Evolutionary conservation across 1,284 basidiomycete genomes (phyloP), one percentile per base, ranked within the genome.

Genomic region (Marasmius oreades): DNA sequence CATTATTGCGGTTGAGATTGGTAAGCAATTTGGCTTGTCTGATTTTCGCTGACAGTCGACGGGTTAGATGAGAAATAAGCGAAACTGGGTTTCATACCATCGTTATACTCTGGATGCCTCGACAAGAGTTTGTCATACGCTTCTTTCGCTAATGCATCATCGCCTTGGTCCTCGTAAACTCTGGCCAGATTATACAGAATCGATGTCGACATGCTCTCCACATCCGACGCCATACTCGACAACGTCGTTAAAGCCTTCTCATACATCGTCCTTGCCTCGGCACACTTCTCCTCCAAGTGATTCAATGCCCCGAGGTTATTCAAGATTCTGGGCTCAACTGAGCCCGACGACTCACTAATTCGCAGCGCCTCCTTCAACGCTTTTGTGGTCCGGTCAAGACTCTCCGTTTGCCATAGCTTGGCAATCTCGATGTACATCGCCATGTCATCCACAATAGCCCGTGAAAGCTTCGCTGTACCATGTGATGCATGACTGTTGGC

Each of bases 61-160:
- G 50, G 37, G 34, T 28, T 60, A 55, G 51, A 20, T 45, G 44
- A 39, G 11, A 57, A 31, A 22, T 44, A 57, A 5, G 47, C 43
- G 24, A 47, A 47, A 22, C 8, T 46, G 14, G 24, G 31, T 43
- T 20, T 75, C 87, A 58, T 63, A 95, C 94, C 95, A 69, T 97
- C 95, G 46, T 93, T 82, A 68, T 96, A 97, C 73, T 97, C 95
- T 0, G 93, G 92, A 76, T 98, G 94, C 55, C 90, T 80, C 16
- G 82, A 75, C 26, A 97, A 71, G 5, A 98, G 77, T 67, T 93
- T 92, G 47, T 89, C 84, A 64, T 95, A 97, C 5, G 92, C 92
- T 62, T 90, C 89, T 59, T 81, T 86, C 10, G 94, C 93, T 63
- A 87, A 79, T 1, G 72, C 76, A 2, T 80, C 76, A 44, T 92